phyloP scores from a whole-genome alignment of 257 asterid genomes.

The Gentiana straminea region DNA sequence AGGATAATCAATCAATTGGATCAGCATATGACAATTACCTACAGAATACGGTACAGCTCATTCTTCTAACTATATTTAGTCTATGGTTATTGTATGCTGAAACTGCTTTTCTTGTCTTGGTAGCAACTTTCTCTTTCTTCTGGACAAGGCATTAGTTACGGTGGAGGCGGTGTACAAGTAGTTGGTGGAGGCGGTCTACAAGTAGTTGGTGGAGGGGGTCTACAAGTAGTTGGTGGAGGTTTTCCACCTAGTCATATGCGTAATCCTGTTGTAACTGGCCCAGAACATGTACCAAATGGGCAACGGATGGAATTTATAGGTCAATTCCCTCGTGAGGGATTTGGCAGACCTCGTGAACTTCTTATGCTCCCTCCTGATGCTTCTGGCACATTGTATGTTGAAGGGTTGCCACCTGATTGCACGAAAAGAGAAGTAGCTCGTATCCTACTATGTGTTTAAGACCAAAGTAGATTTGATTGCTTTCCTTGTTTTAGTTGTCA shows the following conservation, averaged over 20 bases:
- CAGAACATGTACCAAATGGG: slow-evolving; percentile 27
- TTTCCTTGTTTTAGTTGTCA: too few species aligned
- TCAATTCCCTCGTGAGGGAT: slow-evolving; percentile 23
- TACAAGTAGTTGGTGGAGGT: slow-evolving; percentile 22
- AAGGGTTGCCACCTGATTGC: slow-evolving; percentile 51
- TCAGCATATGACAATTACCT: slow-evolving; percentile 53
- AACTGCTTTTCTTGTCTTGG: slow-evolving; percentile 8
- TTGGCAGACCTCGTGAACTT: slow-evolving; percentile 27
- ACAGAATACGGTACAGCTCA: slow-evolving; percentile 34
- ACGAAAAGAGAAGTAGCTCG: slow-evolving; percentile 49
- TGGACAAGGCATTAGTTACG: slow-evolving; percentile 25
- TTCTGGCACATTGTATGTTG: slow-evolving; percentile 40
- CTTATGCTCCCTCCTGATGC: slow-evolving; percentile 53
- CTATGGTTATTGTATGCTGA: slow-evolving; percentile 6
- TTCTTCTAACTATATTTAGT: slow-evolving; percentile 7
- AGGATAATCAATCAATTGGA: slow-evolving; percentile 32
- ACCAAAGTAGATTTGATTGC: too few species aligned
- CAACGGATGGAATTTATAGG: slow-evolving; percentile 24
- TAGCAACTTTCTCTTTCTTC: slow-evolving; percentile 30
- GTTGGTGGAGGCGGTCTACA: slow-evolving; percentile 19
- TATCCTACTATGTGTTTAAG: slow-evolving; percentile 23
- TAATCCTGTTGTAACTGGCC: slow-evolving; percentile 18
- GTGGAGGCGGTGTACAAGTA: slow-evolving; percentile 17
- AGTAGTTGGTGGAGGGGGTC: slow-evolving; percentile 7
- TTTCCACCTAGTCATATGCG: slow-evolving; percentile 19